Evolutionary conservation across 2,329 filamentous ascomycete species (phyloP), one percentile per base, ranked within the genome.

Genomic region (Cephalotrichum gorgonifer): DNA sequence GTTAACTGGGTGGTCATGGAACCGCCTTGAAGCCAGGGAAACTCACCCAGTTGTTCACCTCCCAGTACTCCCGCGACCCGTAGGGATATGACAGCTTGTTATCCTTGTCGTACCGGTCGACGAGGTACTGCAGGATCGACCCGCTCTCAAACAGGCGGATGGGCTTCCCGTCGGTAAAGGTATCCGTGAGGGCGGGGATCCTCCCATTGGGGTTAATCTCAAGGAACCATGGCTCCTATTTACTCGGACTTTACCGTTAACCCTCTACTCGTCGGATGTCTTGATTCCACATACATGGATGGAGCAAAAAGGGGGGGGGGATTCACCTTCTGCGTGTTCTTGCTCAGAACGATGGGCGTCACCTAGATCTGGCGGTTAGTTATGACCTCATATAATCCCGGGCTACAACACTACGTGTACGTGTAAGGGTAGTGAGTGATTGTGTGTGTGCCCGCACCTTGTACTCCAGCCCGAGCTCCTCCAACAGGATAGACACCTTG

Each of bases 151-250:
- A 95, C 17, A 95, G 64, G 50, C 77, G 75, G 61, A 95, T 88
- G 30, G 72, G 70, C 62, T 85, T 71, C 56, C 87, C 86, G 62
- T 93, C 83, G 5, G 73, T 72, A 62, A 86, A 84, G 6, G 74
- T 86, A 66, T 95, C 89, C 7, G 86, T 93, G 46, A 95, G 59
- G 50, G 89, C 89, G 4, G 89, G 90, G 58, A 95, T 95, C 56
- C 89, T 85, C 54, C 89, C 89, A 64, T 95, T 95, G 54, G 89
- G 89, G 67, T 95, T 95, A 69, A 95, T 94, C 47, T 83, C 81
- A 26, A 94, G 76, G 68, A 91, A 96, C 88, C 87, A 94, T 15
- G 79, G 79, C 64, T 91, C 70, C 62, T 68, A 49, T 14, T 23
- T 25, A 3, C 14, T 30, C 14, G 45, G 9, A 7, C 7, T 20